Evolutionary conservation across 257 asterid species (phyloP).

Genomic region (Pogostemon cablin): DNA sequence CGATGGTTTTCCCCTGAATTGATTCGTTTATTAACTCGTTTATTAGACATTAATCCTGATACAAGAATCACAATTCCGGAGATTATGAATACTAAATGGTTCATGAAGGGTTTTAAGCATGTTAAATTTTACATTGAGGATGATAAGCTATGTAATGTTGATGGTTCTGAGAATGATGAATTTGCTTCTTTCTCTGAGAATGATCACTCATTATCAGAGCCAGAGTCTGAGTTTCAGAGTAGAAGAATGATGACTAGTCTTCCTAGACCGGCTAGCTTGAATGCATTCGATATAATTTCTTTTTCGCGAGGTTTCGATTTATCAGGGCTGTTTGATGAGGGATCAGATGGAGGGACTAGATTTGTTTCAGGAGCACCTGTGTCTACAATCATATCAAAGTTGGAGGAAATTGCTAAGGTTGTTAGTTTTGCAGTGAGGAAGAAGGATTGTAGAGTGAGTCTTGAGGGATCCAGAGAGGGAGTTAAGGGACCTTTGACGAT

Average conservation of each 20-base stretch:
- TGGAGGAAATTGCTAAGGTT: constrained; percentile 88
- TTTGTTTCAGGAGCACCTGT: constrained; percentile 89
- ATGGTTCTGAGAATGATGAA: constrained; percentile 39
- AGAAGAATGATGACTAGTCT: constrained; percentile 51
- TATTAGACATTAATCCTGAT: constrained; percentile 67
- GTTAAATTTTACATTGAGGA: constrained; percentile 82
- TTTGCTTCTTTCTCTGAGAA: constrained; percentile 45
- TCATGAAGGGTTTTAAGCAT: constrained; percentile 64
- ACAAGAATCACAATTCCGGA: constrained; percentile 67
- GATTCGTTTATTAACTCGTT: constrained; percentile 50
- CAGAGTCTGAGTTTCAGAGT: constrained; percentile 62
- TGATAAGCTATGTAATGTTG: constrained; percentile 65
- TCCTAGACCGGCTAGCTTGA: constrained; percentile 95
- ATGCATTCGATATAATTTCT: constrained; percentile 89
- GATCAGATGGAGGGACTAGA: constrained; percentile 68
- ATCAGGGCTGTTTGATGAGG: constrained; percentile 91
- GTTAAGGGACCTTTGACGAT: constrained; percentile 84
- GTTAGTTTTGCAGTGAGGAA: constrained; percentile 88
- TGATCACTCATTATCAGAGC: constrained; percentile 58
- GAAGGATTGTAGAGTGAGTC: constrained; percentile 81
- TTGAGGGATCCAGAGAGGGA: constrained; percentile 86
- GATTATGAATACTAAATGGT: constrained; percentile 65
- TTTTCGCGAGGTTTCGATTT: constrained; percentile 84
- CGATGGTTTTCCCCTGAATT: constrained; percentile 89
- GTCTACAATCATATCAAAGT: constrained; percentile 62